Conservation (phyloP, 2,329 filamentous ascomycete species). For the Xylaria sp. region DNA sequence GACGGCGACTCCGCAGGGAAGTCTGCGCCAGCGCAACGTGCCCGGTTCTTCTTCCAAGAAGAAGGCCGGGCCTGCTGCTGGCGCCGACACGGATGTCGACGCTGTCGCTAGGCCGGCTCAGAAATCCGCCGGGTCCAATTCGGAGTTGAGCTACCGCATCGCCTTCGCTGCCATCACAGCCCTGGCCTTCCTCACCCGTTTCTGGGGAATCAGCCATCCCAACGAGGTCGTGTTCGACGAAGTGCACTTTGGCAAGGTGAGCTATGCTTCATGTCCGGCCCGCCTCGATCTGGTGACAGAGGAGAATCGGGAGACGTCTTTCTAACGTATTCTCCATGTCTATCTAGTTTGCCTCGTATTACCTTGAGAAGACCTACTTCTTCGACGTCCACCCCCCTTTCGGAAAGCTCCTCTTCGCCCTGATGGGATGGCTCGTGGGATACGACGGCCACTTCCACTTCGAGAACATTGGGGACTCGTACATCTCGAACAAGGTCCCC, state of each 20-base stretch:
- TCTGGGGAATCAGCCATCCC: constrained; percentile 95
- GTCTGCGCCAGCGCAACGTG: constrained; percentile 68
- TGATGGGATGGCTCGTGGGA: constrained; percentile 96
- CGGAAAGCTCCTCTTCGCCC: constrained; percentile 95
- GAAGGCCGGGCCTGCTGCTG: constrained; percentile 56
- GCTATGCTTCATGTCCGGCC: constrained; percentile 38
- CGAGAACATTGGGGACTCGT: constrained; percentile 99
- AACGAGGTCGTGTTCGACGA: constrained; percentile 99
- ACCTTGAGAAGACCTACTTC: constrained; percentile 97
- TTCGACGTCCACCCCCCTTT: constrained; percentile 99
- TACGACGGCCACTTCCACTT: constrained; percentile 98
- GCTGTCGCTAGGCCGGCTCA: constrained; percentile 56
- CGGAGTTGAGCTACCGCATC: constrained; percentile 87
- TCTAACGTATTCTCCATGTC: constrained; percentile 33
- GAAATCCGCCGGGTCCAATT: constrained; percentile 53
- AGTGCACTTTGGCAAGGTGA: constrained; percentile 98
- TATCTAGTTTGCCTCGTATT: constrained; percentile 75
- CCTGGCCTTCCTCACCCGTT: constrained; percentile 89
- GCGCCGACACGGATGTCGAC: constrained; percentile 61
- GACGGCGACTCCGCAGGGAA: constrained; percentile 64
- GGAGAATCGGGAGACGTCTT: constrained; percentile 20
- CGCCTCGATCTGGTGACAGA: not conserved
- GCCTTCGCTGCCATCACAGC: constrained; percentile 80
- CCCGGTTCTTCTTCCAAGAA: constrained; percentile 59
- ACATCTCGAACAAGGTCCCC: constrained; percentile 95